These are phyloP conservation scores for Fomes fomentarius DNA, from an alignment of 1,284 basidiomycete species.

Conservation along the genomic window DNA sequence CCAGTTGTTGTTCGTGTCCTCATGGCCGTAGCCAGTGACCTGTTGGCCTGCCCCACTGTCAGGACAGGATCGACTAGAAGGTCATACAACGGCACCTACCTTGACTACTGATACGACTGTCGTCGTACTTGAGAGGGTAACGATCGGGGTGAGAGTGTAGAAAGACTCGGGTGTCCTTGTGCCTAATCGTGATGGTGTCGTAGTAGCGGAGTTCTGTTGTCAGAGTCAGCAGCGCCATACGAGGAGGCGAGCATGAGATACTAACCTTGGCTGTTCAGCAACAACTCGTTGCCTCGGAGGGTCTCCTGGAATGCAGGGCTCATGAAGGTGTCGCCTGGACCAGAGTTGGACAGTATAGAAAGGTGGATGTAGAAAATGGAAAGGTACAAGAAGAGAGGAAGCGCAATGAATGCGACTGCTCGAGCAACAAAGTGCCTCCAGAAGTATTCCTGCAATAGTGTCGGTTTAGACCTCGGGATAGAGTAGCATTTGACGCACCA, in stretches of 20 bases:
- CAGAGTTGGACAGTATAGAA: slow-evolving; percentile 86
- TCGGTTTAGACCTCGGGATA: background rate
- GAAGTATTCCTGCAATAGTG: slow-evolving; percentile 75
- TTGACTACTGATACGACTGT: slow-evolving; percentile 94
- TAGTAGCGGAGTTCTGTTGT: slow-evolving; percentile 88
- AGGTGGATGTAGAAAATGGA: slow-evolving; percentile 98
- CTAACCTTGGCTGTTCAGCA: slow-evolving; percentile 87
- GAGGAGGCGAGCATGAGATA: background rate
- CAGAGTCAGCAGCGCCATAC: background rate
- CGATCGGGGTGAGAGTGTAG: slow-evolving; percentile 91
- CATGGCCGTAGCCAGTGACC: slow-evolving; percentile 96
- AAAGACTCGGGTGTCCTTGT: slow-evolving; percentile 92
- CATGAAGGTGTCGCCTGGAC: slow-evolving; percentile 97
- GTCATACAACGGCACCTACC: slow-evolving; percentile 49
- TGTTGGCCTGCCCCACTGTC: slow-evolving; percentile 74
- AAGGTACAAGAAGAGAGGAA: slow-evolving; percentile 91
- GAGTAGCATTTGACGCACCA: slow-evolving; percentile 57
- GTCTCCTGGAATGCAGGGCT: slow-evolving; percentile 98
- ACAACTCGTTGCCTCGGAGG: slow-evolving; percentile 87
- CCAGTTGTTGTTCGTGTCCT: slow-evolving; percentile 96
- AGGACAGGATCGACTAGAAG: slow-evolving; percentile 1
- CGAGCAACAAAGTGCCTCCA: slow-evolving; percentile 89
- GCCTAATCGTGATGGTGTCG: slow-evolving; percentile 86
- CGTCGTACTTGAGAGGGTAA: slow-evolving; percentile 95
- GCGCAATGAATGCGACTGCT: slow-evolving; percentile 82